Conservation (phyloP, 1,284 basidiomycete genomes). For the Moniliophthora roreri region DNA sequence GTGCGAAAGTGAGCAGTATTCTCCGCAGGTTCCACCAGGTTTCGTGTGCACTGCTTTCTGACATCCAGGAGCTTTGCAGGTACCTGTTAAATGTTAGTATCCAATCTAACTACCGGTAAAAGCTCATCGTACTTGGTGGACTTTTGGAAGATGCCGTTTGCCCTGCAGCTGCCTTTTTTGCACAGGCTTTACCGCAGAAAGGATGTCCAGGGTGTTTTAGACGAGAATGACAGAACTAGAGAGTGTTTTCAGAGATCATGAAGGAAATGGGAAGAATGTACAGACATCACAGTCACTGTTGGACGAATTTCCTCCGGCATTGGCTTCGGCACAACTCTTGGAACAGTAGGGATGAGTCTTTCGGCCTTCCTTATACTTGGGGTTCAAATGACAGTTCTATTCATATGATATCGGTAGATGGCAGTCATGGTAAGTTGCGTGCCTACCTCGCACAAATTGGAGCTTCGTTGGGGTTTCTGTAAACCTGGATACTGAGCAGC, state of each 20-base stretch:
- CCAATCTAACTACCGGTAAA: neutral
- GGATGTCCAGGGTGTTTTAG: conserved; percentile 57
- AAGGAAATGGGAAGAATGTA: conserved; percentile 15
- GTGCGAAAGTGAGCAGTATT: conserved; percentile 49
- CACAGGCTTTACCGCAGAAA: conserved; percentile 60
- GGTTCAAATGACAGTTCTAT: conserved; percentile 49
- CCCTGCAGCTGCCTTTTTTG: conserved; percentile 35
- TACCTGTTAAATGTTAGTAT: conserved; percentile 23
- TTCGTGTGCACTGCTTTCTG: conserved; percentile 41
- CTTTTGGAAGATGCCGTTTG: conserved; percentile 8
- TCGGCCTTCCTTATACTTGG: conserved; percentile 39
- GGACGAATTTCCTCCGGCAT: neutral
- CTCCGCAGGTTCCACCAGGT: conserved; percentile 32
- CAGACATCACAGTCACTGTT: conserved; percentile 13
- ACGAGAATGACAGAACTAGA: conserved; percentile 41
- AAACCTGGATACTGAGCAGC: conserved; percentile 46
- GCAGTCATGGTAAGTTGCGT: neutral
- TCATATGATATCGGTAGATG: neutral
- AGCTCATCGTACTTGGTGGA: conserved; percentile 2
- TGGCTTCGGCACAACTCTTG: conserved; percentile 50
- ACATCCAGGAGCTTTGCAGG: conserved; percentile 54
- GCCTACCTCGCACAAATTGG: conserved; percentile 39
- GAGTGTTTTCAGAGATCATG: neutral
- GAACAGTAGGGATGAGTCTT: conserved; percentile 51
- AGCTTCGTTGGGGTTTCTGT: conserved; percentile 29